Percentiles rank a stretch among this genome's conserved stretches.
Evolutionary conservation across 306 rosid genomes (phyloP).

Genomic region (Cicer arietinum): DNA sequence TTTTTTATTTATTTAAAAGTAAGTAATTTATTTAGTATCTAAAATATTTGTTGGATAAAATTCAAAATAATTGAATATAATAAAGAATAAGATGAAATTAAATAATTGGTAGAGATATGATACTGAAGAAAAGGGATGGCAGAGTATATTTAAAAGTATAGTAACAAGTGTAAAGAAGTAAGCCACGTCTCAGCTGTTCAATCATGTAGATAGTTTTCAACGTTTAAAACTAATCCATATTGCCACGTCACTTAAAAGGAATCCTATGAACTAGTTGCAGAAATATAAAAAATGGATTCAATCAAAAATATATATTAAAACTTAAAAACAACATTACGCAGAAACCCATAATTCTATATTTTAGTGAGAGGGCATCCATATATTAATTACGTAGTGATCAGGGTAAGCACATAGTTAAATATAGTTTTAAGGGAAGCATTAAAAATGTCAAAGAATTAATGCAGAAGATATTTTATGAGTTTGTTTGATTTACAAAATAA

Average conservation of each 20-base stretch:
- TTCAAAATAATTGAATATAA: not conserved
- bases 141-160: too few species aligned
- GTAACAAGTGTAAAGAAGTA: not conserved
- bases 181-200: conserved; percentile 15
- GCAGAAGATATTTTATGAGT: too few species aligned
- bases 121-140: too few species aligned
- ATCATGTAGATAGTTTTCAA: conserved; percentile 35
- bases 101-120: too few species aligned
- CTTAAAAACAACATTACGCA: not conserved
- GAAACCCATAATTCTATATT: not conserved
- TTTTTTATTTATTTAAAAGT: not conserved
- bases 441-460: too few species aligned
- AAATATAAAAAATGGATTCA: not conserved
- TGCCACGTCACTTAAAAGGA: conserved; percentile 36
- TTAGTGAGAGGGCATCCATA: not conserved
- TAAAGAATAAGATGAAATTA: too few species aligned
- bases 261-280: conserved; percentile 43
- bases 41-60: too few species aligned
- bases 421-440: too few species aligned
- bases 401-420: too few species aligned
- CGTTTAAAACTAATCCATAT: not conserved
- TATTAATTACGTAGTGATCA: not conserved
- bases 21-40: not conserved
- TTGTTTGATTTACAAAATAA: too few species aligned
- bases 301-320: not conserved